phyloP scores from a whole-genome alignment of 306 rosid species.

The Quercus berberidifolia region DNA sequence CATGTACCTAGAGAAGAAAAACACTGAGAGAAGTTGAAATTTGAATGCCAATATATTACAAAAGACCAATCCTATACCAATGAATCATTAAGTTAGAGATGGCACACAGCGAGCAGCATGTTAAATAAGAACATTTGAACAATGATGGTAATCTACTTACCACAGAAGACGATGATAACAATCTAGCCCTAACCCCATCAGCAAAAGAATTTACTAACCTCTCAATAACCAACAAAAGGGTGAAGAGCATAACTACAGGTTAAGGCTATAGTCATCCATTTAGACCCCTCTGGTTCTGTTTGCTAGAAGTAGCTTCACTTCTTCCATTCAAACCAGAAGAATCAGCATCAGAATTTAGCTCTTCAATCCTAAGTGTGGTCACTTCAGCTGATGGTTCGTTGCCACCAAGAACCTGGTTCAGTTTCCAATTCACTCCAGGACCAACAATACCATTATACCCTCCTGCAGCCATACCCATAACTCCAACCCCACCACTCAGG shows the following conservation, averaged over 20 bases:
- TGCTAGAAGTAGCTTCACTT: conserved; percentile 32
- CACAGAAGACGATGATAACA: neutral
- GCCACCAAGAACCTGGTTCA: conserved; percentile 27
- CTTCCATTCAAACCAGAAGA: conserved; percentile 34
- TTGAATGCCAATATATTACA: conserved; percentile 41
- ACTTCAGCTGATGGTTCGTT: conserved; percentile 30
- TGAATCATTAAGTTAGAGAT: conserved; percentile 25
- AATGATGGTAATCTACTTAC: neutral
- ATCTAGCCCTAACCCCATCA: conserved; percentile 33
- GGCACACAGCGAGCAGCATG: conserved; percentile 9
- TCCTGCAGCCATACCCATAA: conserved; percentile 21
- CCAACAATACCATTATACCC: conserved; percentile 34
- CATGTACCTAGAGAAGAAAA: neutral
- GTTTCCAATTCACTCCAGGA: conserved; percentile 28
- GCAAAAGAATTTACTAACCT: conserved; percentile 40
- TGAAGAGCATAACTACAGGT: conserved; percentile 30
- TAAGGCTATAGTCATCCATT: conserved; percentile 15
- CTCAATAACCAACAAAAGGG: conserved; percentile 18
- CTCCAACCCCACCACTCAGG: conserved; percentile 36
- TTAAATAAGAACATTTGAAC: neutral
- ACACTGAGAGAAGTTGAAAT: neutral
- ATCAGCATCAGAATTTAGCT: conserved; percentile 27
- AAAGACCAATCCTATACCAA: conserved; percentile 33
- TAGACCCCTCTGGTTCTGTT: conserved; percentile 16
- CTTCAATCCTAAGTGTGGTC: conserved; percentile 26